These are phyloP conservation scores for Puya raimondii DNA, from an alignment of 176 grass and related monocot species.

Conservation along the genomic window DNA sequence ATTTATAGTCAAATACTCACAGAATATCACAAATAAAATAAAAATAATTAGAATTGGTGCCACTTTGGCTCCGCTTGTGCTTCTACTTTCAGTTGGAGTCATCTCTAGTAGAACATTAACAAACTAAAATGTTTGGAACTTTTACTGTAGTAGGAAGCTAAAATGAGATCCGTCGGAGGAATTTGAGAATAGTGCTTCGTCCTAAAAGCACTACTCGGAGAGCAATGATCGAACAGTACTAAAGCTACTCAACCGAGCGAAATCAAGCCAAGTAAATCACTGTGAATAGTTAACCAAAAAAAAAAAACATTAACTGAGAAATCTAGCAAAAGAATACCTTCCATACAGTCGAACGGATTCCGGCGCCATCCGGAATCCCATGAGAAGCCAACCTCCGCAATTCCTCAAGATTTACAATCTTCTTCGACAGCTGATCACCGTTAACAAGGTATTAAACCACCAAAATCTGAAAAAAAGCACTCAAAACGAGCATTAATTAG, in stretches of 20 bases:
- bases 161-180: too few relatives aligned
- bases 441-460: background rate
- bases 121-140: too few relatives aligned
- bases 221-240: background rate
- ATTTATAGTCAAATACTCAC: background rate
- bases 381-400: constrained; percentile 54
- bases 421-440: constrained; percentile 56
- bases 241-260: background rate
- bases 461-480: background rate
- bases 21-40: background rate
- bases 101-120: too few relatives aligned
- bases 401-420: constrained; percentile 75
- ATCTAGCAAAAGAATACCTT: constrained; percentile 40
- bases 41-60: too few relatives aligned
- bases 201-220: too few relatives aligned
- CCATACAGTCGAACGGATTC: constrained; percentile 66
- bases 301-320: background rate
- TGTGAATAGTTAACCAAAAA: background rate
- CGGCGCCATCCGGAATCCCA: constrained; percentile 65
- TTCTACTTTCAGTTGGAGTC: too few relatives aligned
- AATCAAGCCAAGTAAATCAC: background rate
- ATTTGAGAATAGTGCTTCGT: too few relatives aligned
- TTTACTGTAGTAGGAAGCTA: too few relatives aligned
- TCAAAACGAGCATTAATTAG: background rate
- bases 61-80: too few relatives aligned